These are phyloP conservation scores for Colletotrichum eremochloae DNA, from an alignment of 2,329 filamentous ascomycete species.

Conservation along the genomic window DNA sequence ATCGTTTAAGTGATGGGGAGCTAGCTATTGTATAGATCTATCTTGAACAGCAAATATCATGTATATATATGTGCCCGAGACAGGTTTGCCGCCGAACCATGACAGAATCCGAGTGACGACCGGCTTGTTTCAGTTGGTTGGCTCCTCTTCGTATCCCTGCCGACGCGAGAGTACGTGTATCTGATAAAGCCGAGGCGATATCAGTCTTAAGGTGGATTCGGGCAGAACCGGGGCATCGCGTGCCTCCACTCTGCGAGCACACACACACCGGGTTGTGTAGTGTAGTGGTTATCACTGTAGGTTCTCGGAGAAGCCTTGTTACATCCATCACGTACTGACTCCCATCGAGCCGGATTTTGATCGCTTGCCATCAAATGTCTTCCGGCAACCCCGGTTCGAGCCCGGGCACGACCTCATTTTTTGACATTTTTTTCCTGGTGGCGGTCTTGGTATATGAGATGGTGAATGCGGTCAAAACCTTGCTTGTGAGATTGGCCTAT, in stretches of 20 bases:
- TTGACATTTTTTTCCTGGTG: neutral
- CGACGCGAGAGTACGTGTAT: neutral
- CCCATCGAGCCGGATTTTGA: conserved; percentile 36
- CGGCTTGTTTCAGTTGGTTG: no score
- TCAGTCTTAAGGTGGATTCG: conserved; percentile 30
- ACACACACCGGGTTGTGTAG: conserved; percentile 30
- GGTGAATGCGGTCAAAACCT: neutral
- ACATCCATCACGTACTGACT: neutral
- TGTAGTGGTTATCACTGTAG: conserved; percentile 42
- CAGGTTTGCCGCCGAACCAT: no score
- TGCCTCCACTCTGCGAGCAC: conserved; percentile 26
- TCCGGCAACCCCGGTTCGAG: conserved; percentile 42
- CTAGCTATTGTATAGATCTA: neutral
- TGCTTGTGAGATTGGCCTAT: rapidly evolving
- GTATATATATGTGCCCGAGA: neutral
- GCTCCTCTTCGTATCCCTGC: neutral
- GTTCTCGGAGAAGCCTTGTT: neutral
- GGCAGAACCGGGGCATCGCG: neutral
- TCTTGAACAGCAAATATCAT: neutral
- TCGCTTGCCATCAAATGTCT: neutral
- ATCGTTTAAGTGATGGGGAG: neutral
- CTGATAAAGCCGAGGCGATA: conserved; percentile 1
- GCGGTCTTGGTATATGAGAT: neutral
- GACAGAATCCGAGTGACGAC: neutral
- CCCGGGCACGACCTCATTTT: conserved; percentile 35